phyloP scores from a whole-genome alignment of 169 alveolate species.

The Eimeria sp. region DNA sequence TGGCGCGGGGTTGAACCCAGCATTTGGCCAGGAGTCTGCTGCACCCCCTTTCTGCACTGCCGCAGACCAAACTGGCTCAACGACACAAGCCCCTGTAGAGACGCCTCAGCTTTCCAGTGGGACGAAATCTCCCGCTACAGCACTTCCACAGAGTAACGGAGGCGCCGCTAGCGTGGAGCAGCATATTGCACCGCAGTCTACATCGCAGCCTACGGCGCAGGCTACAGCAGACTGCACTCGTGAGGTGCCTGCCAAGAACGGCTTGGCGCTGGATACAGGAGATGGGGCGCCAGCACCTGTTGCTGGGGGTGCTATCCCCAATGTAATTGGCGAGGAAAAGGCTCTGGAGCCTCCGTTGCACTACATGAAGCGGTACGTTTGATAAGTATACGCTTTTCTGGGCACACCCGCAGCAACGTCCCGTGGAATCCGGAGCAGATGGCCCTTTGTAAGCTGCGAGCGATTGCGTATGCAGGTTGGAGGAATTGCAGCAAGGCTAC shows the following conservation, averaged over 20 bases:
- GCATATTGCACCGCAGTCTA: not conserved
- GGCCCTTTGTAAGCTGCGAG: not conserved
- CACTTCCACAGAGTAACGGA: not conserved
- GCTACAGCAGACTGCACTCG: not conserved
- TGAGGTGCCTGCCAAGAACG: not conserved
- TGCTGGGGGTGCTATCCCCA: not conserved
- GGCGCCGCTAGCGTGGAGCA: not conserved
- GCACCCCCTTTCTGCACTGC: not conserved
- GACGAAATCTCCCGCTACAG: not conserved
- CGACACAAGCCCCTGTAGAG: conserved; percentile 9
- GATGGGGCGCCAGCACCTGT: not conserved
- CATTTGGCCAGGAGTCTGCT: not conserved
- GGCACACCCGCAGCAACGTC: not conserved
- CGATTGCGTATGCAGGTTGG: conserved; percentile 40
- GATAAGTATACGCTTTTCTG: not conserved
- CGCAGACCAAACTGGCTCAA: conserved; percentile 10
- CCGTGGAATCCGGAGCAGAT: not conserved
- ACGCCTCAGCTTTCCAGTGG: not conserved
- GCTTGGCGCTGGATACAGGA: not conserved
- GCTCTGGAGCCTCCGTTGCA: conserved; percentile 55
- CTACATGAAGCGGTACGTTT: conserved; percentile 55
- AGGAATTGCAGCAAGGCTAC: conserved; percentile 79
- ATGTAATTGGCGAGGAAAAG: not conserved
- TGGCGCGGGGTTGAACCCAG: not conserved
- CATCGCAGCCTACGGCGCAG: not conserved